Evolutionary conservation across 2,329 filamentous ascomycete species (phyloP).

Genomic region (Lecanoromycetidae sp.): DNA sequence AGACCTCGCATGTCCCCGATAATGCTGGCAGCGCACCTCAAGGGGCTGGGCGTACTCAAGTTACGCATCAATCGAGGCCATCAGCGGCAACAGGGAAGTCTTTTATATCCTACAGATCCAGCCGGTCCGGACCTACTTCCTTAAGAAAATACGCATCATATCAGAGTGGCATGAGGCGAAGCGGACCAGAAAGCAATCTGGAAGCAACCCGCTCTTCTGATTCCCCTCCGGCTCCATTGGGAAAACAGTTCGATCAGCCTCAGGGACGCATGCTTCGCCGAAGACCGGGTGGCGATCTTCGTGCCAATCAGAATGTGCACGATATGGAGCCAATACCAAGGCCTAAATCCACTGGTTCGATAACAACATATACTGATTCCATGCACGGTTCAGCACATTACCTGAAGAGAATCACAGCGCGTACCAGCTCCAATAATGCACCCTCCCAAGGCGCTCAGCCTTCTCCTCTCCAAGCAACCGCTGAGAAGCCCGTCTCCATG

Average conservation of each 20-base stretch:
- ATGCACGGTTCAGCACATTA: constrained; percentile 24
- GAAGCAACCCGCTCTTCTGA: constrained; percentile 1
- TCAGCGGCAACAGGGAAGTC: constrained; percentile 11
- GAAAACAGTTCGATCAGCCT: constrained; percentile 19
- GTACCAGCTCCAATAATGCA: background rate
- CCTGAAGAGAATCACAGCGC: constrained; percentile 15
- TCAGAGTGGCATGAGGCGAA: constrained; percentile 31
- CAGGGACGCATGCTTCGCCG: constrained; percentile 50
- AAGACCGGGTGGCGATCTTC: constrained; percentile 62
- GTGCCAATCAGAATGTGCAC: constrained; percentile 53
- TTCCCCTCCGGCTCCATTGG: constrained; percentile 7
- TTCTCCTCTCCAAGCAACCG: constrained; percentile 29
- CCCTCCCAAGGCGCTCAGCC: constrained; percentile 25
- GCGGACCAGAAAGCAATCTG: constrained; percentile 1
- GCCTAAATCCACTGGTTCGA: constrained; percentile 28
- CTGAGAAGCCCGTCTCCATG: constrained; percentile 30
- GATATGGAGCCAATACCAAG: constrained; percentile 40
- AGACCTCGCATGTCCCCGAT: constrained; percentile 2
- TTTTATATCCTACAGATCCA: constrained; percentile 10
- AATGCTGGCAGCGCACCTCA: background rate
- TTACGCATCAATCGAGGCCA: constrained; percentile 7
- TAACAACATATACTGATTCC: constrained; percentile 27
- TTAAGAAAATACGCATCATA: constrained; percentile 35
- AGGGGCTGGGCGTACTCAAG: background rate
- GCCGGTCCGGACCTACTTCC: constrained; percentile 11